A percentile compares a stretch with the other conserved stretches of the same genome.
These are phyloP conservation scores for Phialophora tarda DNA, from an alignment of 2,329 filamentous ascomycete species.

Conservation along the genomic window DNA sequence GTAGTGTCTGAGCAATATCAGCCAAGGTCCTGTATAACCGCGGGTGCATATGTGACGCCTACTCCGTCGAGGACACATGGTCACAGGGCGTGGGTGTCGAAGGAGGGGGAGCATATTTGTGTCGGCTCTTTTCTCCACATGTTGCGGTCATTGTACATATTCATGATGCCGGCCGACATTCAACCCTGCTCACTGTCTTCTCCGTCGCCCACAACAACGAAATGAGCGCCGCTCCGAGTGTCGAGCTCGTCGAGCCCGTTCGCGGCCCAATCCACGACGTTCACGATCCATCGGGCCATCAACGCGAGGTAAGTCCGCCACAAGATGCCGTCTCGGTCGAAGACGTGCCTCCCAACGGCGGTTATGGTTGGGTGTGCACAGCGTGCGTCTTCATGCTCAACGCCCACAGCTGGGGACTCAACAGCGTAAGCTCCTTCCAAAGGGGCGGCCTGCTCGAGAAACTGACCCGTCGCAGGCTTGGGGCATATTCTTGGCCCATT, in stretches of 20 bases:
- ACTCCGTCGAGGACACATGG: neutral
- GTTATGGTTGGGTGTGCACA: slow-evolving; percentile 45
- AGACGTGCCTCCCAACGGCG: slow-evolving; percentile 39
- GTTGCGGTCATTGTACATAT: neutral
- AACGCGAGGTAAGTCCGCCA: slow-evolving; percentile 14
- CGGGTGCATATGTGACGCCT: neutral
- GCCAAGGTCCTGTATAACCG: neutral
- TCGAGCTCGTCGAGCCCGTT: slow-evolving; percentile 5
- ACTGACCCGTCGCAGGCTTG: slow-evolving; percentile 40
- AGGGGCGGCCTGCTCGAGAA: neutral
- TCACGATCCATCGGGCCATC: neutral
- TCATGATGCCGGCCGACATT: neutral
- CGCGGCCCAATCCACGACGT: neutral
- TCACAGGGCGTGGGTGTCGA: neutral
- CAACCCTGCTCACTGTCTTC: neutral
- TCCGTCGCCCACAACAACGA: neutral
- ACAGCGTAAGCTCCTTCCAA: slow-evolving; percentile 29
- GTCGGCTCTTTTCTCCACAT: neutral
- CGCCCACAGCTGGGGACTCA: slow-evolving; percentile 44
- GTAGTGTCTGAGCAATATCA: neutral
- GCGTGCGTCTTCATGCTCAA: slow-evolving; percentile 42
- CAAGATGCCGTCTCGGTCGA: slow-evolving; percentile 26
- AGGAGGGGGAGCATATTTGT: neutral
- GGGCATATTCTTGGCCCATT: slow-evolving; percentile 52
- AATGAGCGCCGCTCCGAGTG: slow-evolving; percentile 1